Conservation (phyloP, 257 asterid species). For the Ilex aquifolium region DNA sequence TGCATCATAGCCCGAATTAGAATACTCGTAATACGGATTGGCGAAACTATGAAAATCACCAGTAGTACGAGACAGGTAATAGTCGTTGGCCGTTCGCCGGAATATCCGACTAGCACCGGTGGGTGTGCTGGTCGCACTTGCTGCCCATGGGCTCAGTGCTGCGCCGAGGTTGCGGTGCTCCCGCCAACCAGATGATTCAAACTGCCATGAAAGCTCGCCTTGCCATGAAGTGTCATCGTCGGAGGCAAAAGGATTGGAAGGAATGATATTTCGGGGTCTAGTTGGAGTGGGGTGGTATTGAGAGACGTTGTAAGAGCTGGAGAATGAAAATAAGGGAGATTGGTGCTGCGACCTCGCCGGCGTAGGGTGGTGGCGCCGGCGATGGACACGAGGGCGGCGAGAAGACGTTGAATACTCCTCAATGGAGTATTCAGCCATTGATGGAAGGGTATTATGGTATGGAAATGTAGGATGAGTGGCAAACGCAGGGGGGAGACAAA, state of each 20-base stretch:
- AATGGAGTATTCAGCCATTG: constrained; percentile 33
- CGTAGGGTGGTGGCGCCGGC: constrained; percentile 39
- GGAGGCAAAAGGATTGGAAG: constrained; percentile 56
- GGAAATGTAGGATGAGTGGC: background rate
- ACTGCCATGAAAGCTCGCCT: constrained; percentile 68
- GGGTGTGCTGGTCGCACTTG: constrained; percentile 25
- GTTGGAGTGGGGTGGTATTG: constrained; percentile 6
- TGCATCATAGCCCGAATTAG: constrained; percentile 30
- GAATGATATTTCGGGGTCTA: constrained; percentile 30
- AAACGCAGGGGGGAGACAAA: background rate
- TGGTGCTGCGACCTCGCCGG: constrained; percentile 32
- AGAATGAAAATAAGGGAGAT: constrained; percentile 39
- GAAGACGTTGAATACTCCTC: constrained; percentile 24
- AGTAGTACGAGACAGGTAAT: constrained; percentile 36
- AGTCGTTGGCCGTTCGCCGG: constrained; percentile 60
- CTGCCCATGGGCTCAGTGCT: constrained; percentile 57
- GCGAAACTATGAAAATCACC: constrained; percentile 25
- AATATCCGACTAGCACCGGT: constrained; percentile 31
- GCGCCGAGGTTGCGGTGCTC: constrained; percentile 53
- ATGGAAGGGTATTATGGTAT: background rate
- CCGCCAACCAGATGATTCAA: constrained; percentile 52
- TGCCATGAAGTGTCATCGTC: constrained; percentile 66
- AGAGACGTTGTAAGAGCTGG: constrained; percentile 32
- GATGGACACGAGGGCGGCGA: background rate
- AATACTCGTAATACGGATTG: constrained; percentile 25